These are phyloP conservation scores for Blepharisma japonicum DNA, from an alignment of 73 alveolate species.

Conservation along the genomic window DNA sequence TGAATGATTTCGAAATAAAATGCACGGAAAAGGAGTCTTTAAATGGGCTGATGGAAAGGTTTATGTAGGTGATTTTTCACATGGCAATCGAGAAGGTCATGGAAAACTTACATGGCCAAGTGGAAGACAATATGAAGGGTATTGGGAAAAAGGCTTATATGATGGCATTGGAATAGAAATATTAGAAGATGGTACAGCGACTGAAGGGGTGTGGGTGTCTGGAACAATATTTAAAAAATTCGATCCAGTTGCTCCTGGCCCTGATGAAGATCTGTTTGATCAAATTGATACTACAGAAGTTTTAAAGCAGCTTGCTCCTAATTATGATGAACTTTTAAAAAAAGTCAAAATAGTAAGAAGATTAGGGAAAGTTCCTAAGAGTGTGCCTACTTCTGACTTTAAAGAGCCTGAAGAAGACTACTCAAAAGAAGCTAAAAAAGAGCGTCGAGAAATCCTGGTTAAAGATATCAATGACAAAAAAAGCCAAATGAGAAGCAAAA, in stretches of 20 bases:
- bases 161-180: slow-evolving; percentile 23
- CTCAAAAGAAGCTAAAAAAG: no score
- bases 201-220: slow-evolving; percentile 4
- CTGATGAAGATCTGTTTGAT: slow-evolving; percentile 4
- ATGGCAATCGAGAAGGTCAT: not conserved
- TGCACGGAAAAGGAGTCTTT: slow-evolving; percentile 29
- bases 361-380: no score
- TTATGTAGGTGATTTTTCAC: slow-evolving; percentile 10
- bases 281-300: not conserved
- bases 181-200: not conserved
- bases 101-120: not conserved
- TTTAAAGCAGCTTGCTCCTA: not conserved
- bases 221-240: not conserved
- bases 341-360: not conserved
- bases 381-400: no score
- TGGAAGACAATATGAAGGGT: not conserved
- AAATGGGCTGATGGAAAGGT: not conserved
- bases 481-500: no score
- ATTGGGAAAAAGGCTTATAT: not conserved
- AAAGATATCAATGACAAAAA: no score
- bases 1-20: not conserved
- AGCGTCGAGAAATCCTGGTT: no score
- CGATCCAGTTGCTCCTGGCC: not conserved
- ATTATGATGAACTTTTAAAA: not conserved
- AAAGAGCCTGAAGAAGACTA: no score